These are phyloP conservation scores for Pyronema omphalodes DNA, from an alignment of 495 filamentous ascomycete species.

Conservation along the genomic window DNA sequence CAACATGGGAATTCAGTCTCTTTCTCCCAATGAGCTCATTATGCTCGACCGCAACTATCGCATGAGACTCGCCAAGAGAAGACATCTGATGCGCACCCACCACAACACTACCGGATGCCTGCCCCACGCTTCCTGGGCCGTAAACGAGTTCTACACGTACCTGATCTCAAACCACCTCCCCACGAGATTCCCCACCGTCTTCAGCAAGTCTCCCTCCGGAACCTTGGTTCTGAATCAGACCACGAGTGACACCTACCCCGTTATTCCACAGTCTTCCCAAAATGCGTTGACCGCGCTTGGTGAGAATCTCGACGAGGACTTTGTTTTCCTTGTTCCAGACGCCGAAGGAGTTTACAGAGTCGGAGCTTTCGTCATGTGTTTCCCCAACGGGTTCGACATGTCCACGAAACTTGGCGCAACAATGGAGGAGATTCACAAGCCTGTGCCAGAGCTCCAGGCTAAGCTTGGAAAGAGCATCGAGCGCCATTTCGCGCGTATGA, in stretches of 20 bases:
- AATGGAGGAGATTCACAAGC: slow-evolving; percentile 48
- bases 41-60: slow-evolving; percentile 48
- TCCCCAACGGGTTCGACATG: slow-evolving; percentile 54
- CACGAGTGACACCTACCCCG: slow-evolving; percentile 18
- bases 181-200: slow-evolving; percentile 44
- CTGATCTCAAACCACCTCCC: slow-evolving; percentile 46
- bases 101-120: slow-evolving; percentile 30
- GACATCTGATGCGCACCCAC: slow-evolving; percentile 32
- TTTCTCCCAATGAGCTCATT: slow-evolving; percentile 42
- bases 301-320: slow-evolving; percentile 51
- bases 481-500: slow-evolving; percentile 44
- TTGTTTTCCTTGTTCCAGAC: slow-evolving; percentile 46
- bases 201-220: slow-evolving; percentile 26
- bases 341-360: slow-evolving; percentile 40
- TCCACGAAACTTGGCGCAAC: slow-evolving; percentile 41
- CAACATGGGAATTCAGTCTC: slow-evolving; percentile 37
- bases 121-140: slow-evolving; percentile 30
- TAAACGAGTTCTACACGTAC: slow-evolving; percentile 49
- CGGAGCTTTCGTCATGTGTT: slow-evolving; percentile 50
- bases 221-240: slow-evolving; percentile 18
- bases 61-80: slow-evolving; percentile 36
- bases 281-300: slow-evolving; percentile 34
- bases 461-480: slow-evolving; percentile 65
- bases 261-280: slow-evolving; percentile 14
- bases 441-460: slow-evolving; percentile 47